phyloP scores from a whole-genome alignment of 208 protist genomes.

The Acanthamoeba triangularis region DNA sequence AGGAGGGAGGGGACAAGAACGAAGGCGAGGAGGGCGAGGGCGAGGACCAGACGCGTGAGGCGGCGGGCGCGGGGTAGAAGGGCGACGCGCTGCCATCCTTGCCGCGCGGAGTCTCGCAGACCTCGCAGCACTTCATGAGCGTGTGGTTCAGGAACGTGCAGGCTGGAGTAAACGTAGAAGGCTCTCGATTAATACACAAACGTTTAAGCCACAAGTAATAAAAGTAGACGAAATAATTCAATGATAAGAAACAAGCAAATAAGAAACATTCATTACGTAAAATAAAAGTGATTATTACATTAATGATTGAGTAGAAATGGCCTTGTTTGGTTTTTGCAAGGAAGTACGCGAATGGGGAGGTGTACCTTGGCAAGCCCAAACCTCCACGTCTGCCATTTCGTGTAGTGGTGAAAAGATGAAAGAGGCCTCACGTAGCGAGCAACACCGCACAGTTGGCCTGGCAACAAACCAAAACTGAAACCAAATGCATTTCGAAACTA shows the following conservation, averaged over 20 bases:
- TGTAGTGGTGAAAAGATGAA: no score
- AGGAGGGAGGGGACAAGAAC: background rate
- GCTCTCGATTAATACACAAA: background rate
- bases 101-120: slow-evolving; percentile 33
- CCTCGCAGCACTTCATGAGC: background rate
- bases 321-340: no score
- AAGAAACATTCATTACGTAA: no score
- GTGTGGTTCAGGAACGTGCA: slow-evolving; percentile 47
- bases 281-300: no score
- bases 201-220: background rate
- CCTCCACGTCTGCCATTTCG: background rate
- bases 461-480: no score
- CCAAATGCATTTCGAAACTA: no score
- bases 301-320: no score
- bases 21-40: background rate
- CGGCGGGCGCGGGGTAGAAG: background rate
- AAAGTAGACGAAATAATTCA: no score
- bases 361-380: slow-evolving; percentile 26
- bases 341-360: background rate
- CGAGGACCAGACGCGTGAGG: background rate
- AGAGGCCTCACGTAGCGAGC: no score
- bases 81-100: slow-evolving; percentile 31
- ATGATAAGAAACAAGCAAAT: no score
- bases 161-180: background rate
- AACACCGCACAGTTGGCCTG: no score